Base-by-base conservation (phyloP, 495 filamentous ascomycete species). In the Lichina pygmaea region DNA sequence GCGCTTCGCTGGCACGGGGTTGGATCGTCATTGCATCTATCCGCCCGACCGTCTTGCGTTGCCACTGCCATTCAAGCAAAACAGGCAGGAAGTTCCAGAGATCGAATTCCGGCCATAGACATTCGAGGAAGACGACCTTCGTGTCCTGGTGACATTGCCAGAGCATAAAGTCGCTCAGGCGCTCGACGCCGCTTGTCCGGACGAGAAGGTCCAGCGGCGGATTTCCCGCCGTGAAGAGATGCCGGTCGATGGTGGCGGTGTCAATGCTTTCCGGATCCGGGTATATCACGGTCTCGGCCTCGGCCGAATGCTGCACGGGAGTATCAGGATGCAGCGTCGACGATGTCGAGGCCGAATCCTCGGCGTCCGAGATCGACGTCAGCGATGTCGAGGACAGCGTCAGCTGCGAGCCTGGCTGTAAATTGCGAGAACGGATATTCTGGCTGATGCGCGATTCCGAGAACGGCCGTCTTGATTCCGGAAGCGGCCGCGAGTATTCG, bases 91-190 rank as follows among this genome's bases (percentile, higher is more conserved):
- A 95, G 40, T 82, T 66, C 86, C 85, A 91, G 9, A 97, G 65
- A 54, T 91, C 85, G 51, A 97, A 93, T 51, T 95, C 84, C 5
- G 89, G 89, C 89, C 89, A 97, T 40, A 95, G 61, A 46, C 82
- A 86, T 47, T 93, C 72, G 38, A 93, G 57, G 60, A 95, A 97
- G 37, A 82, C 81, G 46, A 95, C 77, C 45, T 93, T 77, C 0
- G 89, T 95, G 40, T 86, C 66, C 53, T 91, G 68, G 52, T 95
- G 85, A 53, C 80, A 86, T 59, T 97, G 89, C 89, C 89, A 97
- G 44, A 97, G 73, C 85, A 97, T 85, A 54, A 95, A 97, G 54
- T 97, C 89, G 53, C 82, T 92, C 47, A 97, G 60, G 16, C 89
- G 68, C 54, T 85, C 78, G 9, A 97, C 89, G 31, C 83, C 89